A percentile compares a stretch with the other conserved stretches of the same genome.
These are phyloP conservation scores for Pythium aphanidermatum DNA, from an alignment of 352 stramenopile species.

Conservation along the genomic window DNA sequence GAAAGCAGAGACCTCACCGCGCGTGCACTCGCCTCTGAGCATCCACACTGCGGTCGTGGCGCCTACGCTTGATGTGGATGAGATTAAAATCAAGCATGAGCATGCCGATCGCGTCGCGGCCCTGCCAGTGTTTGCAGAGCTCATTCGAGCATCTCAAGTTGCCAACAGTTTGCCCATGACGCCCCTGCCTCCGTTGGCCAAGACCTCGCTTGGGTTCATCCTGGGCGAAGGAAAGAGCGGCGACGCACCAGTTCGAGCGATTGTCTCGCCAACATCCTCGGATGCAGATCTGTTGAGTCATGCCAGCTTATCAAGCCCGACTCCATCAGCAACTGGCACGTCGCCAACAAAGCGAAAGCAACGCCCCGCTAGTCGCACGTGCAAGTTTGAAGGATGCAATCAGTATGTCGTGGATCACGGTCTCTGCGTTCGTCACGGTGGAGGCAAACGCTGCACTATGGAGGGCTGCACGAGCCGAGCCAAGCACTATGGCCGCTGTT, in stretches of 20 bases:
- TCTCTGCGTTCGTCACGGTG: conserved; percentile 60
- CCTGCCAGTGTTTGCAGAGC: conserved; percentile 15
- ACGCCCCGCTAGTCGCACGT: conserved; percentile 47
- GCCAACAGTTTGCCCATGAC: conserved; percentile 2
- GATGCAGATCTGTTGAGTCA: conserved; percentile 4
- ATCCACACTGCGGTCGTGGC: not conserved
- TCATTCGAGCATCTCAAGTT: conserved; percentile 15
- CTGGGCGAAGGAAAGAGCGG: conserved; percentile 24
- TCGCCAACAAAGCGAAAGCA: conserved; percentile 7
- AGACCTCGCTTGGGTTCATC: conserved; percentile 65
- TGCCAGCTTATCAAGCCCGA: not conserved
- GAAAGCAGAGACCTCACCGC: no score
- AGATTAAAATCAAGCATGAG: conserved; percentile 1
- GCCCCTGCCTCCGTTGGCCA: conserved; percentile 13
- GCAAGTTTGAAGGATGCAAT: conserved; percentile 57
- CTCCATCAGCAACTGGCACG: conserved; percentile 1
- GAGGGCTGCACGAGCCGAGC: conserved; percentile 56
- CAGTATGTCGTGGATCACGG: conserved; percentile 71
- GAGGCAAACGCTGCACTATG: conserved; percentile 52
- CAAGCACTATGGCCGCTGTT: conserved; percentile 65
- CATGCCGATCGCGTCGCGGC: not conserved
- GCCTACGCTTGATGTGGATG: no score
- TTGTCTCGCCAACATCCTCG: not conserved
- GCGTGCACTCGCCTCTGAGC: not conserved
- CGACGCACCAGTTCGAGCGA: conserved; percentile 8